phyloP scores from a whole-genome alignment of 139 green algal species.

The Volvox reticuliferus region DNA sequence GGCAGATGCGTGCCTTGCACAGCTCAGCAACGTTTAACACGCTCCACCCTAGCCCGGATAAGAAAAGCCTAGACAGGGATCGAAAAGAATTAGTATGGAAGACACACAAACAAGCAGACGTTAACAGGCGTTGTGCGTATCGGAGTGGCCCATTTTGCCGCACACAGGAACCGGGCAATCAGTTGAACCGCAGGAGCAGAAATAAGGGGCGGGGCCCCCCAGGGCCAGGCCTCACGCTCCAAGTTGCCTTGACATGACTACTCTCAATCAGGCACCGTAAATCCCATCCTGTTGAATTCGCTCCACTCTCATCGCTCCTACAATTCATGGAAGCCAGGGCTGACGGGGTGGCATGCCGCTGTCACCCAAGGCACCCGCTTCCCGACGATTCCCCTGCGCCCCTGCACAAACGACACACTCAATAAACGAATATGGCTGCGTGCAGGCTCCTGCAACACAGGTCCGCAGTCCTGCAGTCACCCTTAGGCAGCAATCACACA shows the following conservation, averaged over 20 bases:
- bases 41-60: too few species aligned
- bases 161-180: neutral
- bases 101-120: neutral
- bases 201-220: neutral
- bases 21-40: too few species aligned
- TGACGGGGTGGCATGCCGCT: slow-evolving; percentile 9
- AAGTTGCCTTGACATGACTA: neutral
- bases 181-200: neutral
- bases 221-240: neutral
- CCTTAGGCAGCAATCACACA: neutral
- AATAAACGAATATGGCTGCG: neutral
- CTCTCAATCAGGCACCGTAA: neutral
- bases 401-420: slow-evolving; percentile 11
- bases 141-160: neutral
- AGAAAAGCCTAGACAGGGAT: neutral
- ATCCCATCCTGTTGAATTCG: neutral
- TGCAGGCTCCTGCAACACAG: neutral
- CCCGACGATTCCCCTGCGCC: neutral
- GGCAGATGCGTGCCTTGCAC: too few species aligned
- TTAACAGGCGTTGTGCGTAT: neutral
- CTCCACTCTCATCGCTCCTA: slow-evolving; percentile 13
- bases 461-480: neutral
- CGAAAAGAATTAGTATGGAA: slow-evolving; percentile 9
- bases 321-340: neutral
- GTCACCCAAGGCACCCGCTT: neutral